Conservation (phyloP, 306 rosid genomes). For the Glycyrrhiza uralensis region DNA sequence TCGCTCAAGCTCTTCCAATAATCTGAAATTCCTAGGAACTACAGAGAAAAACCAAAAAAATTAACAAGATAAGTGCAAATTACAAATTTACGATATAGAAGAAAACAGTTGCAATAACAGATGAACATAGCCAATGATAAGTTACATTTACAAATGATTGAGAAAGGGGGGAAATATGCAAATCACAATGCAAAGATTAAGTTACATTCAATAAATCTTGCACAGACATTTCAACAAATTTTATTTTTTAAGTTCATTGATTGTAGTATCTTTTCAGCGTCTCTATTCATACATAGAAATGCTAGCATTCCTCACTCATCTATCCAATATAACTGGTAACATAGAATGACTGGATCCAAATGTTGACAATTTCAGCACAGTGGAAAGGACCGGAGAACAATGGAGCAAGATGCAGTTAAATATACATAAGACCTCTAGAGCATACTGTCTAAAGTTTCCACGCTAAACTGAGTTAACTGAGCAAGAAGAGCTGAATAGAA, state of each 20-base stretch:
- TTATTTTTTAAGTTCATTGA: not conserved
- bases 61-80: constrained; percentile 1
- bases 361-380: not conserved
- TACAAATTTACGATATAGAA: not conserved
- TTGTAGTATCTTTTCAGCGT: not conserved
- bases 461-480: not conserved
- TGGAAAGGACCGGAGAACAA: not conserved
- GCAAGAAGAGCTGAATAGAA: constrained; percentile 49
- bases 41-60: constrained; percentile 19
- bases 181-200: not conserved
- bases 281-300: not conserved
- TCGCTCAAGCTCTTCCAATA: constrained; percentile 98
- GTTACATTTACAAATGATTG: not conserved
- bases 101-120: not conserved
- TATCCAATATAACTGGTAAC: not conserved
- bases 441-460: not conserved
- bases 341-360: not conserved
- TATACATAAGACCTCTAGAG: not conserved
- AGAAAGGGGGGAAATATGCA: not conserved
- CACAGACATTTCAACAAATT: not conserved
- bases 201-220: not conserved
- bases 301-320: too few relatives aligned
- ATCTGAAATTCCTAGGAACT: constrained; percentile 96
- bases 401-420: not conserved
- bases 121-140: not conserved